Evolutionary conservation across 2,329 filamentous ascomycete species (phyloP), one percentile per base, ranked within the genome.

Genomic region (Fusarium sp.): DNA sequence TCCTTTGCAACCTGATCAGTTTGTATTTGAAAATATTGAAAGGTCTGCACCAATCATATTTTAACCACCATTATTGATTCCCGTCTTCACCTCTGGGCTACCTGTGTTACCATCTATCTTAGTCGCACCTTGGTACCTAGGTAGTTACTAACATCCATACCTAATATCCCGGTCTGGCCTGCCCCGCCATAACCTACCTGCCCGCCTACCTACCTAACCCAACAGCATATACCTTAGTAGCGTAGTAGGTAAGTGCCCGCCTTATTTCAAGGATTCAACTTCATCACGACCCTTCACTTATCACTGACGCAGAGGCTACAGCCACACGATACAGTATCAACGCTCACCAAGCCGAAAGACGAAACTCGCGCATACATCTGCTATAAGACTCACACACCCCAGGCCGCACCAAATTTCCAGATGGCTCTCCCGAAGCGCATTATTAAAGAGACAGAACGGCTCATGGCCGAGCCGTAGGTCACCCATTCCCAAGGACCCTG

Each of bases 391-490:
- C 22, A 9, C 18, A 45, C 14, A 22, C 41, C 20, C 11, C 13
- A 48, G 37, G 24, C 55, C 30, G n/a, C 25, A 29, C 20, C 27
- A n/a, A 5, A 30, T 45, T 57, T 32, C 40, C 61, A 62, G 27
- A 90, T 89, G 93, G 90, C 94, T 70, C 86, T 99, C 72, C 95
- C 96, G 32, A 99, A 99, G 87, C 88, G 96, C 79, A 99, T 99
- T 78, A 88, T 98, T 78, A 99, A 99, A 84, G 97, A 99, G 88
- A 99, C 96, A 22, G 95, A 99, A 84, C 91, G 96, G 78, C 88
- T 99, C 74, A 94, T 97, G 89, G 93, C 93, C 70, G 96, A 99
- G 83, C 96, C 96, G 94, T 97, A 87, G 82, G 93, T 72, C 49
- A 61, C 65, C 51, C 34, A 14, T 53, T 57, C 44, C 42, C 47